Evolutionary conservation across 2,329 filamentous ascomycete species (phyloP), one percentile per base, ranked within the genome.

Genomic region (Fusarium chlamydosporum): DNA sequence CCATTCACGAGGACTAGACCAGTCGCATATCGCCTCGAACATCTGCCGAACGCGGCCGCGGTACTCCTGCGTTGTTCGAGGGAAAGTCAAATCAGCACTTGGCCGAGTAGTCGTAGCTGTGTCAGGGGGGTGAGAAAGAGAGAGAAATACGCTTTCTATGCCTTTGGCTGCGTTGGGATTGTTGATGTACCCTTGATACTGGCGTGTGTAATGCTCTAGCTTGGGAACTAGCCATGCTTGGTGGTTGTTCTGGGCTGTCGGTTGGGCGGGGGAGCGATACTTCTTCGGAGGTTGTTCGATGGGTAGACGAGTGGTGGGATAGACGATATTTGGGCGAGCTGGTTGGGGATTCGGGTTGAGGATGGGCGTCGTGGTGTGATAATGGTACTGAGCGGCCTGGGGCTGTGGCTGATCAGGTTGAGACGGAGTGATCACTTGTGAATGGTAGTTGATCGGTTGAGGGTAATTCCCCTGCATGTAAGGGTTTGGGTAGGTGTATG

Each of bases 21-120:
- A 68, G 52, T 74, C 72, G 18, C 63, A 70, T 15, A 73, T 66
- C 23, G 72, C 70, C 1, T 68, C 68, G 15, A 73, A 74, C 3
- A 68, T 55, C 7, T 70, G 42, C 4, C 56, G 61, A 13, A 72
- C 23, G 4, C 60, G 41, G 3, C 7, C 12, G 6, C 61, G 12
- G 8, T 65, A 70, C 11, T 66, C 42, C 0, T 53, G 38, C 0
- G 48, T 12, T 0, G 29, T 52, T 7, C 20, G 35, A 0, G 72
- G 72, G 1, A 74, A 74, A 2, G 70, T 55, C 2, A 7, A 2
- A 6, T 74, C 72, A 5, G 9, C 34, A 1, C 20, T 38, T 9
- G 63, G 56, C 0, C 8, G n/a, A 0, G 62, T 56, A 0, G 52
- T 23, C 2, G 4, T 10, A 0, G 12, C 59, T 11, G 13, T 13